Conservation (phyloP, 2,329 filamentous ascomycete genomes). For the Botryotinia convoluta region DNA sequence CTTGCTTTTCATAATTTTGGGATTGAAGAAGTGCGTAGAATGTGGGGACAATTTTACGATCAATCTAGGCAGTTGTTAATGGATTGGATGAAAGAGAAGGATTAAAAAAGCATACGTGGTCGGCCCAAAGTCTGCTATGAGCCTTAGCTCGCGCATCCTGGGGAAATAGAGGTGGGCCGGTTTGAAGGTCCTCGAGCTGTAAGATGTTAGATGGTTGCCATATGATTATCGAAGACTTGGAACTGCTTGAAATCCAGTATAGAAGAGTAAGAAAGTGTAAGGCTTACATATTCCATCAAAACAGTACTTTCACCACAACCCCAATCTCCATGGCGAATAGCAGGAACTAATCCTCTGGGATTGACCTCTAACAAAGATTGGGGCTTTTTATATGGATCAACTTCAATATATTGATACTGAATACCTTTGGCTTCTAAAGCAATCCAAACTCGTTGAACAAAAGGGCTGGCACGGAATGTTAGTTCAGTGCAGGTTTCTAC, state of each 20-base stretch:
- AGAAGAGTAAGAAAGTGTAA: background rate
- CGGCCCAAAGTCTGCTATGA: conserved; percentile 74
- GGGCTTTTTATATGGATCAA: conserved; percentile 75
- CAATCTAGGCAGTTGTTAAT: conserved; percentile 52
- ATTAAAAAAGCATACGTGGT: conserved; percentile 58
- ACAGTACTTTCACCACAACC: conserved; percentile 78
- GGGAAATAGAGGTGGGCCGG: conserved; percentile 61
- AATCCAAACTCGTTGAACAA: conserved; percentile 87
- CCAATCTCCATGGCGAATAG: conserved; percentile 76
- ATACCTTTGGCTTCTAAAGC: conserved; percentile 77
- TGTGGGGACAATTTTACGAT: conserved; percentile 69
- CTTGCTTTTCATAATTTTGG: conserved; percentile 57
- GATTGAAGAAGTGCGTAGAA: conserved; percentile 75
- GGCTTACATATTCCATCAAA: conserved; percentile 76
- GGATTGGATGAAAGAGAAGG: background rate
- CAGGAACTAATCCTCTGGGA: conserved; percentile 72
- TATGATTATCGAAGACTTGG: background rate
- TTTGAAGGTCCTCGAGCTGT: conserved; percentile 70
- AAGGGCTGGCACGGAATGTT: conserved; percentile 51
- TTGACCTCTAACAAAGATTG: conserved; percentile 71
- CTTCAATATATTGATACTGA: conserved; percentile 81
- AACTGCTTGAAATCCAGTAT: background rate
- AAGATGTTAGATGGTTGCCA: conserved; percentile 12
- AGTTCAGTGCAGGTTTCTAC: conserved; percentile 20
- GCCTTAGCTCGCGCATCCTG: conserved; percentile 64